Conservation (phyloP, 768 basidiomycete genomes). For the Inosperma sp. region DNA sequence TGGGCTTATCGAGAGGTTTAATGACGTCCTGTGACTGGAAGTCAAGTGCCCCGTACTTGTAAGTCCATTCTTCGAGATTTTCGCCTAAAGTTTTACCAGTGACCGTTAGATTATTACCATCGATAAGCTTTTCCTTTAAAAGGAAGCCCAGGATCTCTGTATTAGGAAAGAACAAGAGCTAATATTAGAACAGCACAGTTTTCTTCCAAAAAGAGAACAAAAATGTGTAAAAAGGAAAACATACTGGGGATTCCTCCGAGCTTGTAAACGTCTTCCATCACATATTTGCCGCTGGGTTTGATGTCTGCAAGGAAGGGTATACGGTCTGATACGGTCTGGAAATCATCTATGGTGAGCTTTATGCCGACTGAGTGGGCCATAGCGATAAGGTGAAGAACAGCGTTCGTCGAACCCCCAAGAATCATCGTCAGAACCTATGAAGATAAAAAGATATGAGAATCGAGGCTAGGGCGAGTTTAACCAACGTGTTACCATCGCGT, state of each 20-base stretch:
- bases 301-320: constrained; percentile 94
- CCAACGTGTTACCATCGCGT: constrained; percentile 70
- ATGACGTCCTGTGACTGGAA: constrained; percentile 74
- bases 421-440: constrained; percentile 89
- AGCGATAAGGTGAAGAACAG: constrained; percentile 94
- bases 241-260: constrained; percentile 94
- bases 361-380: constrained; percentile 96
- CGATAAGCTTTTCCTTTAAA: constrained; percentile 81
- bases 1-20: constrained; percentile 79
- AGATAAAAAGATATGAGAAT: constrained; percentile 1
- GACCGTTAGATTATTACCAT: constrained; percentile 87
- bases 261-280: constrained; percentile 96
- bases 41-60: constrained; percentile 73
- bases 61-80: constrained; percentile 87
- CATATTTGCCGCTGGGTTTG: constrained; percentile 96
- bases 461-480: constrained; percentile 2
- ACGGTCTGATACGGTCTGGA: constrained; percentile 89
- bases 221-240: constrained; percentile 34
- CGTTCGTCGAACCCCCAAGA: constrained; percentile 96
- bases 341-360: constrained; percentile 83
- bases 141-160: constrained; percentile 82
- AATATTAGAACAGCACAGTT: too few relatives aligned
- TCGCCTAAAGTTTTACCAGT: constrained; percentile 88
- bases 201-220: too few relatives aligned
- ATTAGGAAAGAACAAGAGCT: background rate